Percentiles rank a stretch among this genome's conserved stretches.
These are phyloP conservation scores for Neopestalotiopsis sp. DNA, from an alignment of 2,329 filamentous ascomycete species.

Conservation along the genomic window DNA sequence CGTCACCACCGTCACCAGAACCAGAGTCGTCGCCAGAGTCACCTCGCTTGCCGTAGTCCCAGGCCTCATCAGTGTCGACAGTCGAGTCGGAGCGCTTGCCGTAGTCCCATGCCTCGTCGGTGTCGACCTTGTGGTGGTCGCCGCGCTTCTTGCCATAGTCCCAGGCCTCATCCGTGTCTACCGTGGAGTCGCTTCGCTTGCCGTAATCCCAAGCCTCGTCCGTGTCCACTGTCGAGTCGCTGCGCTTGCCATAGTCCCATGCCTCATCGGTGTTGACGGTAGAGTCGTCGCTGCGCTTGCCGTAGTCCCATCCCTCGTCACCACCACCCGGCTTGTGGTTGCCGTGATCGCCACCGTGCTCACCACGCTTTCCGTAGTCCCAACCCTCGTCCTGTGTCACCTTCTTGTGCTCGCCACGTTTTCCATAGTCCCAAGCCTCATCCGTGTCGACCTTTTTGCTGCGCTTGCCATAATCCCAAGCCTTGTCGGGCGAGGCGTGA, in stretches of 20 bases:
- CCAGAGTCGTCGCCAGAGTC: neutral
- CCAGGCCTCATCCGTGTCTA: neutral
- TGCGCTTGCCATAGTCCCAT: slow-evolving; percentile 10
- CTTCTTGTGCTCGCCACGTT: slow-evolving; percentile 31
- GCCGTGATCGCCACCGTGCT: slow-evolving; percentile 21
- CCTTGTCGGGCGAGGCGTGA: neutral
- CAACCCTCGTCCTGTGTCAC: slow-evolving; percentile 24
- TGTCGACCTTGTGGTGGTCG: slow-evolving; percentile 32
- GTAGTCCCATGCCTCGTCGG: slow-evolving; percentile 4
- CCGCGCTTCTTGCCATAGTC: slow-evolving; percentile 25
- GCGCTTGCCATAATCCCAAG: slow-evolving; percentile 20
- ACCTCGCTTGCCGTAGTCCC: slow-evolving; percentile 6
- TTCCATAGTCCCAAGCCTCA: slow-evolving; percentile 14
- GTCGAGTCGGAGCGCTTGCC: neutral
- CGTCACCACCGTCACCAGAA: slow-evolving; percentile 28
- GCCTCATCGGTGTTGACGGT: slow-evolving; percentile 38
- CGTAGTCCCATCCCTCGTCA: slow-evolving; percentile 6
- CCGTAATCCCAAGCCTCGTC: slow-evolving; percentile 2
- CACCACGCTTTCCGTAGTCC: slow-evolving; percentile 36
- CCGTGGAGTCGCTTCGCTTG: neutral
- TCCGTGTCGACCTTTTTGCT: neutral
- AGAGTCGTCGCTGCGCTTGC: neutral
- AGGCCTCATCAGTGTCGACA: neutral
- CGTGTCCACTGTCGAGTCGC: neutral
- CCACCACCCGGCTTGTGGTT: too few species aligned